Evolutionary conservation across 2,329 filamentous ascomycete species (phyloP), one percentile per base, ranked within the genome.

Genomic region (Thielaviopsis populi): DNA sequence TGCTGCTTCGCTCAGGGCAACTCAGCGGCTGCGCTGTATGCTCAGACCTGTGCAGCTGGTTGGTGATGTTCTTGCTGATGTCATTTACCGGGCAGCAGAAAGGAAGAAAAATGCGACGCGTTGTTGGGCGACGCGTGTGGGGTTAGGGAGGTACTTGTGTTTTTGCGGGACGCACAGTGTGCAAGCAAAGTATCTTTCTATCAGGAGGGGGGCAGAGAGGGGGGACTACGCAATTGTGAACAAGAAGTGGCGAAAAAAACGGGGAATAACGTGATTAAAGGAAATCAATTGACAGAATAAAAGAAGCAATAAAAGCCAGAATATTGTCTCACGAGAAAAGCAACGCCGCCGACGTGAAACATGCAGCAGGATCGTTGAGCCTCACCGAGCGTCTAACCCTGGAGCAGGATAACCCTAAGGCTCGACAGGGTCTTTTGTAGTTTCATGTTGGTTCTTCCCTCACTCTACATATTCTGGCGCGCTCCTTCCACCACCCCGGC

Each of bases 61-160:
- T 56, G 8, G 53, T 19, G 27, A 56, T 10, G 27, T 11, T 48
- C 7, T 19, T 60, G 19, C 33, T 59, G 58, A 62, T 62, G 60
- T 65, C 53, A 62, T 62, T 27, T 19, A 24, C 46, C 8, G 7
- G 24, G 11, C 19, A 8, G 5, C 15, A 40, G 30, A 22, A 42
- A 41, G n/a, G 40, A 48, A n/a, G 27, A 60, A 60, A 61, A 15
- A 53, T 64, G 63, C 24, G 63, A 65, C 63, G 63, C 46, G 46
- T 50, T 50, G 11, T 24, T 4, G 46, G 63, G 19, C 10, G 58
- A 65, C 63, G 63, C 63, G 61, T 54, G 19, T n/a, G 30, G 41
- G 42, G 19, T 43, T 60, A 65, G 46, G 37, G n/a, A 17, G 43
- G 54, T 63, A 65, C 64, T 50, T 63, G 19, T 2, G 6, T n/a